Base-by-base conservation (phyloP, 2,329 filamentous ascomycete species). In the Delphinella strobiligena region DNA sequence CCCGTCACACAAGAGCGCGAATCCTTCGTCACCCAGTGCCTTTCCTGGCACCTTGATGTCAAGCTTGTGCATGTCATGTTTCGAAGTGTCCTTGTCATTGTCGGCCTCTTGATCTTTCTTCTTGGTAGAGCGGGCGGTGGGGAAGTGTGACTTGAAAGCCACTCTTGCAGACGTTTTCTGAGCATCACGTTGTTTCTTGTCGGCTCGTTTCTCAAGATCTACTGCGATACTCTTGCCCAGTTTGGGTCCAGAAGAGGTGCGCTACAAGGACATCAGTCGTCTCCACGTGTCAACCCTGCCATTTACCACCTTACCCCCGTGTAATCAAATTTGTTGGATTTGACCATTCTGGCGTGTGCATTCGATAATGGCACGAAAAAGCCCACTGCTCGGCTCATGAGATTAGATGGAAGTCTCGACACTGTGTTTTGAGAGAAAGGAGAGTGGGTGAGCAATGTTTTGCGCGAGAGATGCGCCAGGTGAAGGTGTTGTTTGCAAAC, bases 11-110 rank as follows among this genome's bases (percentile, higher is more conserved):
- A 70, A 57, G 11, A 59, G 55, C 2, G 43, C 45, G 9, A 69
- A 56, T 8, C 67, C 67, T 7, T 63, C 61, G 40, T 69, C 64
- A 2, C 61, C 63, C n/a, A 71, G 53, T 7, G 54, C 48, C 50
- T 66, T 71, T 27, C 56, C 57, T 3, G 61, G 57, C 11, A 68
- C 53, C 39, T 67, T 63, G 41, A 72, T 57, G 39, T 71, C 66
- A 16, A 71, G 48, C 34, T 44, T 43, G 39, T 54, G 51, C 33
- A 40, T 41, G 15, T 48, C 31, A 12, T 34, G 29, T 5, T 45
- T 47, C 17, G 35, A 32, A 16, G 37, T 35, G 17, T 46, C 40
- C 12, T 45, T 38, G 24, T 38, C 44, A 19, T 43, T 44, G 9
- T 31, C 42, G 22, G 31, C 12, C 9, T 34, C 29, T 11, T 16